Evolutionary conservation across 345 rosid genomes (phyloP), one percentile per base, ranked within the genome.

Genomic region (Dipteronia sinensis): DNA sequence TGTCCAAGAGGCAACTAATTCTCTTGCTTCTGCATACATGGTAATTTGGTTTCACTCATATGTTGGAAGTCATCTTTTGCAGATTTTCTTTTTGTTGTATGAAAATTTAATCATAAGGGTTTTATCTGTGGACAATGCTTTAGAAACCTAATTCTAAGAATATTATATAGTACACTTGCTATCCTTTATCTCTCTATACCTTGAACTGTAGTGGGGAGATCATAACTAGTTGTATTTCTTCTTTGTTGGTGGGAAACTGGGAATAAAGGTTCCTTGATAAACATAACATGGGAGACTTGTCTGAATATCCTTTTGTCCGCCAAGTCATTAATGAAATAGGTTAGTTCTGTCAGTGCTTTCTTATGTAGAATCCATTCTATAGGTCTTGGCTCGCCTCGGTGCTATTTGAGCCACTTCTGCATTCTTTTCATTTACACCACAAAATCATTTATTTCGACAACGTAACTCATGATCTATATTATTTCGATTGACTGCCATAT

Each of bases 21-120:
- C 96, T 63, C 93, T 95, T 83, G 93, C 92, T 80, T 81, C 85
- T 85, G 99, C 97, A 4, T 95, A 93, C 85, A 92, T 86, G 97
- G 99, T 95, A 69, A 25, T 76, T 58, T 72, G 25, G 16, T 70
- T 75, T 76, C 58, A 67, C 73, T 67, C 68, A 22, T 34, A 25
- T 42, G 23, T 71, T 29, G 16, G 68, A 31, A 15, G 65, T 62
- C 20, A 42, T 73, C 55, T 61, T 7, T 25, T n/a, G 13, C 31
- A 72, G 53, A 12, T 56, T 58, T 27, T 17, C 3, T 29, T 59
- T 12, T 59, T 12, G 7, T 22, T 27, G 0, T 8, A n/a, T 58
- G 17, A 44, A 29, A 71, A 55, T 69, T 69, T 49, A 31, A 1
- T 58, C 3, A 19, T 58, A 6, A 58, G 11, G n/a, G 69, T 15